Evolutionary conservation across 768 basidiomycete genomes (phyloP), one percentile per base, ranked within the genome.

Genomic region (Russula foetens): DNA sequence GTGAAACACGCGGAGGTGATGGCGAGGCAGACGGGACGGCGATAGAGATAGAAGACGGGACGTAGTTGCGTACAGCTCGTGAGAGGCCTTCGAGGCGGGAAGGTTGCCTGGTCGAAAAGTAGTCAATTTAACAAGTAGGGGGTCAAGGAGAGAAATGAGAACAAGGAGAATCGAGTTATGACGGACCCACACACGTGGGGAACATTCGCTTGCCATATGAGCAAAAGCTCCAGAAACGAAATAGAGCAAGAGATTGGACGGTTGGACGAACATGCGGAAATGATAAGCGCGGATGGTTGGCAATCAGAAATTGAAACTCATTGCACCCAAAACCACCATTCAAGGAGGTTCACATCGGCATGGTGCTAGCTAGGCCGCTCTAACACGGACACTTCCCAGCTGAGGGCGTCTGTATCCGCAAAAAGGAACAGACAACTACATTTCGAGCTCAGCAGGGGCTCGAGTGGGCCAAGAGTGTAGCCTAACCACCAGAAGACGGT

Each of bases 21-120:
- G 81, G 79, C 0, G 74, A 71, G 1, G 79, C 76, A 2, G 73
- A 69, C 0, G 81, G 77, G n/a, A 82, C 74, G 1, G 81, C 76
- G 29, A 82, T 76, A 15, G 79, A 73, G 53, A 82, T 79, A 8
- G 79, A 77, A 19, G 77, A 73, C 4, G 81, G 83, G 8, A 82
- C 78, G 56, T 84, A 84, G 62, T 73, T 76, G 48, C 81, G 79
- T 28, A 84, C 72, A 11, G 81, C 76, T 21, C 78, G 77, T 11
- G 82, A 79, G 63, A 84, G 74, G 24, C 73, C 74, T 69, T 81
- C 79, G 21, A 83, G 72, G 58, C 79, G 75, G 0, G 80, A 76
- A 9, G 77, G 77, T 60, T 75, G 78, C n/a, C 80, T 82, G 67
- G 29, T 35, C 17, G 43, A 50, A 59, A 26, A 51, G 52, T 26